Evolutionary conservation across 495 filamentous ascomycete species (phyloP), one percentile per base, ranked within the genome.

Genomic region (Podospora tetraspora): DNA sequence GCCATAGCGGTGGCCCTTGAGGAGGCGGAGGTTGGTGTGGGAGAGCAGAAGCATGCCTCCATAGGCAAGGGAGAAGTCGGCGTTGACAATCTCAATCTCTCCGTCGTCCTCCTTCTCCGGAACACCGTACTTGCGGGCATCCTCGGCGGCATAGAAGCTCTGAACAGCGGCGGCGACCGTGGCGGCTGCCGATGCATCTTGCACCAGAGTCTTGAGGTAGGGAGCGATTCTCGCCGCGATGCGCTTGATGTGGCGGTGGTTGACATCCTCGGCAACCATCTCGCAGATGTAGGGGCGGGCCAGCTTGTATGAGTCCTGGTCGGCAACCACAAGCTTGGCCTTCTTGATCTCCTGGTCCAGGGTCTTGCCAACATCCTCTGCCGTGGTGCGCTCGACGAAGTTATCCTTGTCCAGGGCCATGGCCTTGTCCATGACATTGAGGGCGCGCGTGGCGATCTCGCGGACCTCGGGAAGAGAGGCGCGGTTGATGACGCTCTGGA

Each of bases 41-140:
- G 91, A 96, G 22, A 99, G 87, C 71, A 99, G 84, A 70, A 99
- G 90, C 94, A 97, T 98, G 76, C 96, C 95, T 76, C 95, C 95
- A 73, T 99, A 99, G 19, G 92, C 95, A 16, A 99, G 86, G 21
- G 95, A 99, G 83, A 99, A 99, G 76, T 96, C 90, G 57, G 96
- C 92, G 74, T 99, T 97, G 74, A 99, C 95, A 73, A 99, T 97
- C 77, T 97, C 95, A 34, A 91, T 84, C 81, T 88, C 85, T 32
- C 86, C 93, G 71, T 95, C 90, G 71, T 96, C 91, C 66, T 91
- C 91, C 77, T 92, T 92, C 69, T 91, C 83, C 3, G 93, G 92
- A 63, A 90, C 87, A 69, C 94, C 94, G 73, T 85, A 96, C 78
- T 92, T 94, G 77, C 92, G 91, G 68, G 91, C 82, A 72, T 97